Evolutionary conservation across 371 early-diverging fungal genomes (phyloP), one percentile per base, ranked within the genome.

Genomic region (Homolaphlyctis polyrhiza): DNA sequence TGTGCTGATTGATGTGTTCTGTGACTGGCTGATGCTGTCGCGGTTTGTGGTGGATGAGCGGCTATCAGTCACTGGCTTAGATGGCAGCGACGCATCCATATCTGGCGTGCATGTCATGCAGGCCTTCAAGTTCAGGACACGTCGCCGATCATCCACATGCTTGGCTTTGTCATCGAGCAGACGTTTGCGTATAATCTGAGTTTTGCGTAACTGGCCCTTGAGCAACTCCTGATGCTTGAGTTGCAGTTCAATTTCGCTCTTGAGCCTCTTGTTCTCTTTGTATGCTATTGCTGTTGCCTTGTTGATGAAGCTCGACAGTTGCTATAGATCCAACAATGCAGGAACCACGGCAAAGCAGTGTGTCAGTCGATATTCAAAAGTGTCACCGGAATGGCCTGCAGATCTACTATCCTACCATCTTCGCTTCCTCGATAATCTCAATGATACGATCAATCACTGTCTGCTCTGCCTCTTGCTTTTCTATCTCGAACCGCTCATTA

Each of bases 61-160:
- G 28, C 28, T 18, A 23, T 23, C 28, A 30, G 52, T 16, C 25
- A 23, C 27, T 52, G 16, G 52, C 52, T 14, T 16, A 23, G 52
- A 18, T 18, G 58, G 23, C n/a, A 34, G 21, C 16, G 27, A 55
- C 60, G 23, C n/a, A 21, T 72, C 72, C 72, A 72, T 75, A 13
- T 75, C 72, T 13, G 75, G 75, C 18, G 75, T 70, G 61, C 75
- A 75, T 3, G 64, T 71, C 72, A 75, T 72, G 36, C 51, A 65
- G 2, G 66, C 60, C 36, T 59, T 60, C 14, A 75, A 49, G 13
- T 54, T 35, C 57, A 72, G 48, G 8, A 75, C 75, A 6, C 43
- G 23, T 27, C 70, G 35, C 23, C 72, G 59, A 14, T 33, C 43
- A 47, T 75, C 75, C 18, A 27, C 57, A n/a, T 51, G 2, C 27